Conservation (phyloP, 345 rosid species). For the Euphorbia tirucalli region DNA sequence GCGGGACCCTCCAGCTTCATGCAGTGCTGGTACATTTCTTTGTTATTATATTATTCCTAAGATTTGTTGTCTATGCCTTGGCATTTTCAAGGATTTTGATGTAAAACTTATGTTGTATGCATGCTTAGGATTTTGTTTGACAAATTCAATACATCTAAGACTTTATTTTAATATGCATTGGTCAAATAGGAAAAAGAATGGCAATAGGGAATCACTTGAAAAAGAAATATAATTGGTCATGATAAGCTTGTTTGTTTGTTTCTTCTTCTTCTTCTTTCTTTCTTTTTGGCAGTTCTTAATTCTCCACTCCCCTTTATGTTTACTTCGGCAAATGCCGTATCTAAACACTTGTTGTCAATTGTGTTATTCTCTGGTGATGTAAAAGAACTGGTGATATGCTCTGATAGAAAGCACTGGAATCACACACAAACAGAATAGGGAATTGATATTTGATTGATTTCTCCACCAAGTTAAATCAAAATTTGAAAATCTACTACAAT, state of each 20-base stretch:
- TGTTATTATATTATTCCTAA: neutral
- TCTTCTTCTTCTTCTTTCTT: too few species aligned
- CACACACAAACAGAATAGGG: too few species aligned
- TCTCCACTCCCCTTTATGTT: neutral
- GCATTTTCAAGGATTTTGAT: neutral
- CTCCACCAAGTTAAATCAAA: too few species aligned
- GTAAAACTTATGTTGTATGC: neutral
- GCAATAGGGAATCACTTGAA: neutral
- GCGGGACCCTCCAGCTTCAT: slow-evolving; percentile 72
- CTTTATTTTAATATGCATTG: neutral
- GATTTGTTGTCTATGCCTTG: neutral
- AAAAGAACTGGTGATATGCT: too few species aligned
- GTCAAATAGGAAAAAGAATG: neutral
- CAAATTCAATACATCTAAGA: neutral
- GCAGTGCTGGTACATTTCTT: slow-evolving; percentile 60
- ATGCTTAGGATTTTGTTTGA: neutral
- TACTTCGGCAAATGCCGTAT: neutral
- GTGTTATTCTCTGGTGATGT: neutral
- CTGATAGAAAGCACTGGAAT: too few species aligned
- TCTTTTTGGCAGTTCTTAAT: neutral
- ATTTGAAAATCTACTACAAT: too few species aligned
- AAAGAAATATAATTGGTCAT: neutral
- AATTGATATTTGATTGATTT: too few species aligned
- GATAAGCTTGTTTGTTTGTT: too few species aligned
- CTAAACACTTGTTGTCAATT: neutral